These are phyloP conservation scores for Beauveria sp. DNA, from an alignment of 2,329 filamentous ascomycete genomes.

Conservation along the genomic window DNA sequence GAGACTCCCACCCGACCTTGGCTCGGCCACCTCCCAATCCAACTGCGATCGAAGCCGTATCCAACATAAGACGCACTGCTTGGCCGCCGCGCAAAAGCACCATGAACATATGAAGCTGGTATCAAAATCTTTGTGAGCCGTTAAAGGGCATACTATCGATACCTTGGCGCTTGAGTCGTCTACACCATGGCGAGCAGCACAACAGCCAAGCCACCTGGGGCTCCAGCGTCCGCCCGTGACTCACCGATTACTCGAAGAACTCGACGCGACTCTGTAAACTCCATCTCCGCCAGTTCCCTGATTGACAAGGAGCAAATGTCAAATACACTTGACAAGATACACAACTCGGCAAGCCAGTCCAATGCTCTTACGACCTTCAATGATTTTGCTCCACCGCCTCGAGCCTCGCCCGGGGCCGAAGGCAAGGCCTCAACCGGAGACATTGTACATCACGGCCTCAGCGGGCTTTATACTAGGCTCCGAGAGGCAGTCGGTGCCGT, in stretches of 20 bases:
- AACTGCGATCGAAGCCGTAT: neutral
- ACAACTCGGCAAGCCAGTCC: constrained; percentile 78
- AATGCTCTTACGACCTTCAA: constrained; percentile 87
- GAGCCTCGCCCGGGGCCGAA: constrained; percentile 51
- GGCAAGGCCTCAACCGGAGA: constrained; percentile 65
- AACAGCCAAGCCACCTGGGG: constrained; percentile 23
- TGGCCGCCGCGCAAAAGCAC: neutral
- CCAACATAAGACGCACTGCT: neutral
- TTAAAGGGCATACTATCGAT: neutral
- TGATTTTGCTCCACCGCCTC: constrained; percentile 71
- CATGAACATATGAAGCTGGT: neutral
- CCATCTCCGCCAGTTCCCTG: constrained; percentile 31
- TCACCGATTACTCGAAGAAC: constrained; percentile 26
- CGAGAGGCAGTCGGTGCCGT: constrained; percentile 71
- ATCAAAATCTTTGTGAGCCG: neutral
- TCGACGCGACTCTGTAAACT: constrained; percentile 33
- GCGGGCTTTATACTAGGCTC: constrained; percentile 80
- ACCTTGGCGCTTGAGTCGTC: neutral
- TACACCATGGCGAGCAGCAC: constrained; percentile 24
- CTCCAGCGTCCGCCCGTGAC: constrained; percentile 20
- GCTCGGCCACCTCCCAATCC: neutral
- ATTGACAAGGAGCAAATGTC: constrained; percentile 66
- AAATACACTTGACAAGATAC: constrained; percentile 77
- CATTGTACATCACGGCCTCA: constrained; percentile 75
- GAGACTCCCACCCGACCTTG: neutral